Evolutionary conservation across 352 stramenopile species (phyloP).

Genomic region (Detonula confervacea): DNA sequence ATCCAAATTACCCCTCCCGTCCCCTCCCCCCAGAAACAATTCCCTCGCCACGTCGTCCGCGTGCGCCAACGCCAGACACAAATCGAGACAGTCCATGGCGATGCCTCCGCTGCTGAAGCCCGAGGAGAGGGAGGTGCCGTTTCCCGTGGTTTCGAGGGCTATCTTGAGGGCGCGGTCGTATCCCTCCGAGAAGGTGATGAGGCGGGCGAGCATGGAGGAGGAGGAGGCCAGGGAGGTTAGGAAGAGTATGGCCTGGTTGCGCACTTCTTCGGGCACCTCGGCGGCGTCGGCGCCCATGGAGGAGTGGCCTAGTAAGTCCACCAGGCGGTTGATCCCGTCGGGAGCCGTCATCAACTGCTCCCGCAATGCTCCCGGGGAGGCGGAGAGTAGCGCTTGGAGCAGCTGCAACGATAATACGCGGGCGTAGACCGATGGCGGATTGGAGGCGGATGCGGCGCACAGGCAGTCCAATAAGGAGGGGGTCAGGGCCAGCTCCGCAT

Average conservation of each 20-base stretch:
- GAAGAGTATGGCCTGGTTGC: slow-evolving; percentile 73
- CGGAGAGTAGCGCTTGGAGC: slow-evolving; percentile 50
- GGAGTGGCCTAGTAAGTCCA: slow-evolving; percentile 63
- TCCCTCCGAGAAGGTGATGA: slow-evolving; percentile 79
- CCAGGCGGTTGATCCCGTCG: slow-evolving; percentile 78
- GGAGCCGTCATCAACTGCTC: slow-evolving; percentile 74
- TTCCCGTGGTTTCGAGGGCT: slow-evolving; percentile 51
- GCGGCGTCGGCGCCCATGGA: neutral
- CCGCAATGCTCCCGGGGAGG: slow-evolving; percentile 49
- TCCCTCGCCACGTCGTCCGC: slow-evolving; percentile 52
- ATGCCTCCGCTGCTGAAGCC: too few species aligned
- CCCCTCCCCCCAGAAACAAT: slow-evolving; percentile 58
- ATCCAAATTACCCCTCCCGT: slow-evolving; percentile 56
- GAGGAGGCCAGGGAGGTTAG: slow-evolving; percentile 54
- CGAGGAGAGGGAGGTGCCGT: too few species aligned
- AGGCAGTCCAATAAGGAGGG: slow-evolving; percentile 76
- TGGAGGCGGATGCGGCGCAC: slow-evolving; percentile 28
- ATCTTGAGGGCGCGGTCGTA: slow-evolving; percentile 64
- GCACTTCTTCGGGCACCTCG: slow-evolving; percentile 65
- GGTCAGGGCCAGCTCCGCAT: slow-evolving; percentile 30
- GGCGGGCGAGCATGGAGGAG: slow-evolving; percentile 58
- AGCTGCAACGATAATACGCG: slow-evolving; percentile 72
- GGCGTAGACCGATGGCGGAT: slow-evolving; percentile 69
- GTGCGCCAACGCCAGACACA: slow-evolving; percentile 51
- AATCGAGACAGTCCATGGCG: slow-evolving; percentile 67